Evolutionary conservation across 495 filamentous ascomycete species (phyloP), one percentile per base, ranked within the genome.

Genomic region (Evernia prunastri): DNA sequence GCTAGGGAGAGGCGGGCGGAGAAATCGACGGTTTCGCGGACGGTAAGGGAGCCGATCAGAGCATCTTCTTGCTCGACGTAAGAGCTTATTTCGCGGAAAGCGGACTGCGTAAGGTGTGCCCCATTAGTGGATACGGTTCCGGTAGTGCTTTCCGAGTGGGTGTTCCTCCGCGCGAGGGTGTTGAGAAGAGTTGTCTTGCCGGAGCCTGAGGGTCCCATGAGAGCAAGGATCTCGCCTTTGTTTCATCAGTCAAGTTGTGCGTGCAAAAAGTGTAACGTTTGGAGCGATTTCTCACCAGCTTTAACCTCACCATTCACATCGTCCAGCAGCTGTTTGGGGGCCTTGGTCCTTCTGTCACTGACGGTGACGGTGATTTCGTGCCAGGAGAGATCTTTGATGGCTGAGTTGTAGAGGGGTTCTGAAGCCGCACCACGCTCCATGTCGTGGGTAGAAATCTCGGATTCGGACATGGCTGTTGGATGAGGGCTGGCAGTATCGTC

Each of bases 11-110:
- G 75, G 64, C 81, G 75, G 3, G 78, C 79, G 8, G 88, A 84
- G 72, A 93, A 92, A 64, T 84, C 73, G 61, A 95, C 73, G 1
- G 90, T 92, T 75, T 95, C 90, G 25, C 78, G 77, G 17, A 91
- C 88, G 0, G 89, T 92, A 64, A 93, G 77, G 0, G 86, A 85
- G 20, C 90, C 90, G 54, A 92, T 87, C 8, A 95, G 77, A 5
- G 88, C 83, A 78, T 95, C 90, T 61, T 92, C 89, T 74, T 93
- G 90, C 80, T 95, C 90, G 17, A 95, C 90, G 70, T 89, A 92
- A 11, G 67, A 67, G 43, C 43, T 65, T 23, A 70, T 47, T 4
- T 60, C 37, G 66, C 69, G 56, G 77, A 79, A 77, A 67, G 29
- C 81, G 81, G 29, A 77, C 68, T 17, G 82, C 75, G 36, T 75